Evolutionary conservation across 306 rosid genomes (phyloP).

Genomic region (Acmispon strigosus): DNA sequence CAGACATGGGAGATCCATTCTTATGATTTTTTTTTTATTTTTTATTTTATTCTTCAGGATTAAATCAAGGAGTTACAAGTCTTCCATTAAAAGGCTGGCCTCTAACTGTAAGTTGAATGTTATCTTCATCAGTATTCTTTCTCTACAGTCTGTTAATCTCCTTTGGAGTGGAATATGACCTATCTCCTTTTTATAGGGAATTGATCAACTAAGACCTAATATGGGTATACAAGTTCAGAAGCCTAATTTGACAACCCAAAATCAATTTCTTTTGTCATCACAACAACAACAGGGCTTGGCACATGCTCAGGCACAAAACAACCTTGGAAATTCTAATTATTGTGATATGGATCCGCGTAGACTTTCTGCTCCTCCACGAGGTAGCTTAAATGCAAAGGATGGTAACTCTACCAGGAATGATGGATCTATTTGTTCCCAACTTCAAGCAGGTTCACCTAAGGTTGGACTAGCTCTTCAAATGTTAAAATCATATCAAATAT

Average conservation of each 20-base stretch:
- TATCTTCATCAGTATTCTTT: background rate
- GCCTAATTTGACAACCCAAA: conserved; percentile 53
- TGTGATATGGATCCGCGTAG: conserved; percentile 84
- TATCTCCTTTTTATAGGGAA: conserved; percentile 48
- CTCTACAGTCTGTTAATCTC: conserved; percentile 3
- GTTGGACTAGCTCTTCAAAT: conserved; percentile 33
- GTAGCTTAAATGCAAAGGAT: conserved; percentile 63
- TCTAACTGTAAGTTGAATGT: conserved; percentile 65
- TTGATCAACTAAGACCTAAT: conserved; percentile 77
- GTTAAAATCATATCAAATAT: background rate
- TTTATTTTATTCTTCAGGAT: conserved; percentile 41
- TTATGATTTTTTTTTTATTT: background rate
- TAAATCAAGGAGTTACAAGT: conserved; percentile 62
- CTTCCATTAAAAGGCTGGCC: conserved; percentile 93
- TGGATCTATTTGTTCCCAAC: conserved; percentile 74
- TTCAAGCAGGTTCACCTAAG: conserved; percentile 76
- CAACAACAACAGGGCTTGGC: conserved; percentile 75
- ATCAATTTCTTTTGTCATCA: conserved; percentile 63
- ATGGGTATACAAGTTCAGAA: conserved; percentile 77
- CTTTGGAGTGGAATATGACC: conserved; percentile 14
- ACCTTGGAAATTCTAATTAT: conserved; percentile 47
- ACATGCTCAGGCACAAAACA: conserved; percentile 68
- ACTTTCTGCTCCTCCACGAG: conserved; percentile 67
- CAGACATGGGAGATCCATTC: background rate
- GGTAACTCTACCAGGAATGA: conserved; percentile 58